Base-by-base conservation (phyloP, 208 protist genomes). In the Leishmania aethiopica region DNA sequence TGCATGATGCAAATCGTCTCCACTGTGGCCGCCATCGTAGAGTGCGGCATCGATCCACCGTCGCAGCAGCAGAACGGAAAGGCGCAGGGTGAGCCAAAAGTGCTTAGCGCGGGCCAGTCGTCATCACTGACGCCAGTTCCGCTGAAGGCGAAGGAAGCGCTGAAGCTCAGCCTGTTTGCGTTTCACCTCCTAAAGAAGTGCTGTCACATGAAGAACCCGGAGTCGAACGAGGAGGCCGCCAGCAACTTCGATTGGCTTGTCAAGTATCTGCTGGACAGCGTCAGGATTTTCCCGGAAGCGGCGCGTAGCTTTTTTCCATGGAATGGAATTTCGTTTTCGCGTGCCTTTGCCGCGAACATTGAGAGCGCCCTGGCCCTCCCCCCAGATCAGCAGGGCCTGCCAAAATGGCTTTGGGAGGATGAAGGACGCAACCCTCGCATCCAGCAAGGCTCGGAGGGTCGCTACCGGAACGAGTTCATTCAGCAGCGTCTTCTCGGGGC, bases 381-480 rank as follows among this genome's bases (percentile, higher is more conserved):
- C 1, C 51, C 72, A n/a, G 86, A 84, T 51, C 74, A 84, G 51
- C 86, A 85, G 35, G 77, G 86, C 25, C 67, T 94, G n/a, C 86
- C 78, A 25, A 95, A 93, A 82, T 97, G 94, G 93, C 59, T 97
- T 22, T 97, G 94, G 93, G 80, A 89, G 64, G 86, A 90, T 47
- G 90, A 92, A n/a, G 90, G 89, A 62, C 79, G 77, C 17, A 87
- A 80, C 47, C 71, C 88, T 28, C 91, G 85, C 32, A 84, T 91
- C 49, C 88, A 94, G 75, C 87, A 88, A 35, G 86, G 82, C 17
- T 89, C 89, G 7, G 83, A 90, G 57, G 92, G 92, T 60, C 81
- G 94, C 47, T 97, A 95, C 84, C 82, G 83, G 53, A 90, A 90
- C 75, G 91, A 97, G 83, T 97, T 97, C 80, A 96, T 96, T 64